Percentiles rank a stretch among this genome's conserved stretches.
Evolutionary conservation across 441 rosid genomes (phyloP).

Genomic region (Pelargonium cotyledonis): DNA sequence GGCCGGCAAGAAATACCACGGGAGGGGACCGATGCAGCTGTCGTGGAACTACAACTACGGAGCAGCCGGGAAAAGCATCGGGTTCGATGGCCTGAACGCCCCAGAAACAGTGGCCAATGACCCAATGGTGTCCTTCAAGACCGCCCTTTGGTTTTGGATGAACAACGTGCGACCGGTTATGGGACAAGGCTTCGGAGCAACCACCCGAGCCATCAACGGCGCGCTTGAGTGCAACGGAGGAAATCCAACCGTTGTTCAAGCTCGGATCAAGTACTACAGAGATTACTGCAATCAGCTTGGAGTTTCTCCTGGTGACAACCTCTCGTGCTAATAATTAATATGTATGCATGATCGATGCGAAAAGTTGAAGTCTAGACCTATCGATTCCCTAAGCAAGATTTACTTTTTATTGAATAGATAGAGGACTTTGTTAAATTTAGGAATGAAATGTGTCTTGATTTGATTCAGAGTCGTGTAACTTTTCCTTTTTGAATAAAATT

Average conservation of each 20-base stretch:
- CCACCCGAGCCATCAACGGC: constrained; percentile 48
- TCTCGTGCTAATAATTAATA: constrained; percentile 23
- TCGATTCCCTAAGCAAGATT: no score
- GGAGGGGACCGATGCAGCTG: constrained; percentile 27
- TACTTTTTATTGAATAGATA: no score
- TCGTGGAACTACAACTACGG: constrained; percentile 31
- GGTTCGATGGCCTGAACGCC: constrained; percentile 11
- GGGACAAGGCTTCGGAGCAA: constrained; percentile 44
- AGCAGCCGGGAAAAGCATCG: constrained; percentile 15
- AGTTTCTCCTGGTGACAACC: constrained; percentile 31
- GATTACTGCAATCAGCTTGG: constrained; percentile 40
- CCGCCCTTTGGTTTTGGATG: constrained; percentile 53
- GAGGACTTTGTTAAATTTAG: no score
- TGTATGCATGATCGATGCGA: background rate
- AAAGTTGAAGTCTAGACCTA: background rate
- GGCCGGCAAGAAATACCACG: constrained; percentile 21
- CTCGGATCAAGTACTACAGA: constrained; percentile 33
- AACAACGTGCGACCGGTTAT: constrained; percentile 34
- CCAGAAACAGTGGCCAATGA: constrained; percentile 22
- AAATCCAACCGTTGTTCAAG: constrained; percentile 29
- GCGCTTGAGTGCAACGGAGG: constrained; percentile 34
- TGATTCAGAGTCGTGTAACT: no score
- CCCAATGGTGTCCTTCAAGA: constrained; percentile 36
- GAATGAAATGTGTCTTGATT: no score
- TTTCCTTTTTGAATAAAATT: no score